A percentile compares a stretch with the other conserved stretches of the same genome.
phyloP scores from a whole-genome alignment of 176 grass and related monocot species.

The Oryza meridionalis region DNA sequence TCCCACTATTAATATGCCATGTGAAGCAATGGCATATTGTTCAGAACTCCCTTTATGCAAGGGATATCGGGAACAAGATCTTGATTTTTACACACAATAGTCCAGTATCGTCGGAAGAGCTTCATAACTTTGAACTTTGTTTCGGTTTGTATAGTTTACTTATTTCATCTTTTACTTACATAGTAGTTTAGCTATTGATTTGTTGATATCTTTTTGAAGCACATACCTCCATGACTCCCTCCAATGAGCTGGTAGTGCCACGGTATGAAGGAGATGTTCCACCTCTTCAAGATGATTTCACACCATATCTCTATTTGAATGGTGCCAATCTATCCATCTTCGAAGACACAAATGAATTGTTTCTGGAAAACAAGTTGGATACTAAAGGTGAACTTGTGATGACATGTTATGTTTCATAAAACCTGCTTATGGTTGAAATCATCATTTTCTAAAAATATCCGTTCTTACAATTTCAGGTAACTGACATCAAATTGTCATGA shows the following conservation, averaged over 20 bases:
- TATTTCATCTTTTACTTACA: background rate
- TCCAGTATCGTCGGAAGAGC: constrained; percentile 26
- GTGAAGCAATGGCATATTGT: constrained; percentile 16
- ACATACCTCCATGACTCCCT: constrained; percentile 7
- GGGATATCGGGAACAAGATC: constrained; percentile 51
- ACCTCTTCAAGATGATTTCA: constrained; percentile 43
- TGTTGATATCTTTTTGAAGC: constrained; percentile 27
- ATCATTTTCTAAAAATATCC: background rate
- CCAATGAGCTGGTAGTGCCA: background rate
- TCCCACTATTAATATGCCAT: constrained; percentile 45
- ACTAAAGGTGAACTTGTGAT: constrained; percentile 27
- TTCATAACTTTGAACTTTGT: constrained; percentile 2
- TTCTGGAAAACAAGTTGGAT: constrained; percentile 38
- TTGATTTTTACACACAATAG: background rate
- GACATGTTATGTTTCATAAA: constrained; percentile 46
- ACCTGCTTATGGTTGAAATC: background rate
- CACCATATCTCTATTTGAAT: constrained; percentile 49
- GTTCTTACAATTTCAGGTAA: constrained; percentile 6
- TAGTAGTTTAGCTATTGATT: constrained; percentile 17
- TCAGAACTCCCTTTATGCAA: constrained; percentile 40
- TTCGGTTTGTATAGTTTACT: constrained; percentile 31
- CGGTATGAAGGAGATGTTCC: constrained; percentile 36
- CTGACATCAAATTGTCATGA: background rate
- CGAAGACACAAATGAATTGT: constrained; percentile 37
- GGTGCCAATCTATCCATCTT: constrained; percentile 43